Base-by-base conservation (phyloP, 805 yeast genomes). In the Metschnikowia bowlesiae region DNA sequence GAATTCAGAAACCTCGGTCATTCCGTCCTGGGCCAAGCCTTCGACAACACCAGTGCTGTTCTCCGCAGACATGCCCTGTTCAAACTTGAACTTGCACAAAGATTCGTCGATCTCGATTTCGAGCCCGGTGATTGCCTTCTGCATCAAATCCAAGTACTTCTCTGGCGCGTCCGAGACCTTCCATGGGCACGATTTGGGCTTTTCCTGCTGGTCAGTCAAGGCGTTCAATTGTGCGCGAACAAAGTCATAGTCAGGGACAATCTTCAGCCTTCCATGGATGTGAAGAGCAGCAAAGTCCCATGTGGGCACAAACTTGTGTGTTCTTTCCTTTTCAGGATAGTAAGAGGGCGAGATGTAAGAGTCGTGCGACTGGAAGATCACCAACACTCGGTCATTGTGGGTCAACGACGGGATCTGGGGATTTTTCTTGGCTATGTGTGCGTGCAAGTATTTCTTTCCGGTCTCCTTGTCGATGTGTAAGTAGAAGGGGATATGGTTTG, bases 291-390 rank as follows among this genome's bases (percentile, higher is more conserved):
- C 81, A 64, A 76, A 83, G 61, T 80, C 83, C 87, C 87, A 84
- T 1, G 88, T 83, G 14, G 88, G 87, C n/a, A 83, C 88, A 39
- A 72, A 74, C 59, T 81, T 83, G 53, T 81, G 84, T 32, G 84
- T 79, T 44, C 71, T 71, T 43, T 73, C 65, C 65, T 83, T 83
- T 18, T 74, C 70, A 7, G 81, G 78, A 58, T 84, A 84, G 75
- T 82, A 83, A 13, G 74, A 62, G 1, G 89, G 87, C 26, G 82
- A 64, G 22, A 83, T 75, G 60, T 84, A 84, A 0, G 80, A 65
- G 57, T 80, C 71, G 3, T 61, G 66, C 6, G 81, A 70, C 61
- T 76, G 80, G 69, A 83, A 84, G 4, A 81, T 70, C 10, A 82
- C 73, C 53, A 79, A 64, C 11, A 75, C 76, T 8, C 76, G 70